A percentile compares a stretch with the other conserved stretches of the same genome.
Evolutionary conservation across 495 filamentous ascomycete genomes (phyloP).

Genomic region (Daldinia vernicosa): DNA sequence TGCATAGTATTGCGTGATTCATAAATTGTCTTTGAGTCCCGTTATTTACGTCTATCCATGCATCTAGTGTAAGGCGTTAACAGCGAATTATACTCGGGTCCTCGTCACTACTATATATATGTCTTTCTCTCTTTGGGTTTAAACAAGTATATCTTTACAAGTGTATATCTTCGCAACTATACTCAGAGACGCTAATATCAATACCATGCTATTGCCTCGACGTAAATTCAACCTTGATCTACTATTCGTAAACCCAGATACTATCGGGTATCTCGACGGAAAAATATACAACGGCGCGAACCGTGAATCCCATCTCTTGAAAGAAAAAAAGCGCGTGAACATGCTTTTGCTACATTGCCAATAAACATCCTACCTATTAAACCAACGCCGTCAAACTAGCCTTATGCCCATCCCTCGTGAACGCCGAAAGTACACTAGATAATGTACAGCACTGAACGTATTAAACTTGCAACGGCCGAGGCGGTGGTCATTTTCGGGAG

Average conservation of each 20-base stretch:
- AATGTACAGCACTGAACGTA: background rate
- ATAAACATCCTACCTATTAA: background rate
- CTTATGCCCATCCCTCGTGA: background rate
- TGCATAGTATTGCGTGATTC: slow-evolving; percentile 14
- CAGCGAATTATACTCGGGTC: background rate
- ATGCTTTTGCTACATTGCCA: background rate
- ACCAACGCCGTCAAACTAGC: slow-evolving; percentile 18
- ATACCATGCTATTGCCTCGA: background rate
- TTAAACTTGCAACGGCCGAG: background rate
- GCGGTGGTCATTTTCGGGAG: slow-evolving; percentile 53
- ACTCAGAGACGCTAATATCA: background rate
- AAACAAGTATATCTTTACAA: background rate
- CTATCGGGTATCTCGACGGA: slow-evolving; percentile 28
- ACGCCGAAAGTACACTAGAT: slow-evolving; percentile 18
- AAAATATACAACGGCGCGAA: slow-evolving; percentile 5
- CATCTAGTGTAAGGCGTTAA: background rate
- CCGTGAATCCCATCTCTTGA: slow-evolving; percentile 1
- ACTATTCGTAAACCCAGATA: slow-evolving; percentile 8
- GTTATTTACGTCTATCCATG: background rate
- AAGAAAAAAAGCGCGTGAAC: background rate
- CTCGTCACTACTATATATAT: background rate
- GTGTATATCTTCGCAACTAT: background rate
- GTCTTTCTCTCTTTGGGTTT: background rate
- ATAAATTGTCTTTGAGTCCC: background rate
- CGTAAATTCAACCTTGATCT: slow-evolving; percentile 7